Conservation (phyloP, 495 filamentous ascomycete genomes). For the Aspergillus steynii region DNA sequence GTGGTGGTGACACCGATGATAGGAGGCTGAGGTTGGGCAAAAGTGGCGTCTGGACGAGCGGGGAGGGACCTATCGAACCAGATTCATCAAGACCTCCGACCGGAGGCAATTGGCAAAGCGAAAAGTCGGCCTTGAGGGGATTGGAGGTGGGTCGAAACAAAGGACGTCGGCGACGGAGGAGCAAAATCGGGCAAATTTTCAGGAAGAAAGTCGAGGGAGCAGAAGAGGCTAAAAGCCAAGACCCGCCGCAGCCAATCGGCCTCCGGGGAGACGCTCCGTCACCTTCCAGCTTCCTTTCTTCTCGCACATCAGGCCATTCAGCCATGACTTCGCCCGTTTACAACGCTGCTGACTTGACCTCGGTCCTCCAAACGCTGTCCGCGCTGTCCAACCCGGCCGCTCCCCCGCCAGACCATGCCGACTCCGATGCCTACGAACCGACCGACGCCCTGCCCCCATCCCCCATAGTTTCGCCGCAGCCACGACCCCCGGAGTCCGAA, state of each 20-base stretch:
- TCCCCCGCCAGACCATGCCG: not conserved
- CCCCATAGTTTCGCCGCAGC: not conserved
- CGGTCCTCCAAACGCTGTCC: slow-evolving; percentile 54
- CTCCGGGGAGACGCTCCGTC: not conserved
- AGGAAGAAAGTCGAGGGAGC: not conserved
- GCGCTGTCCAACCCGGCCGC: slow-evolving; percentile 31
- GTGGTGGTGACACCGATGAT: not conserved
- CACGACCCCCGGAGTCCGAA: not conserved
- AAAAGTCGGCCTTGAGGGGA: not conserved
- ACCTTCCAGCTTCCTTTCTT: not conserved
- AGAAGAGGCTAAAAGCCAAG: slow-evolving; percentile 2
- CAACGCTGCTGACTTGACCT: slow-evolving; percentile 49
- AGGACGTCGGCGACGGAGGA: not conserved
- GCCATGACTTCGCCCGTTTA: slow-evolving; percentile 27
- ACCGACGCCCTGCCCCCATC: not conserved
- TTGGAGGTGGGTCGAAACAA: not conserved
- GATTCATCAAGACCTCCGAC: not conserved
- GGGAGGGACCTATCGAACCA: not conserved
- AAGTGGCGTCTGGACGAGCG: not conserved
- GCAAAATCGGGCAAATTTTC: not conserved
- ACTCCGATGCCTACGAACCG: not conserved
- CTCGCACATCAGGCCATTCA: not conserved
- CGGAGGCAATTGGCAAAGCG: not conserved
- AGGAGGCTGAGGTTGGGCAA: not conserved
- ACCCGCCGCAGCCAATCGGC: not conserved